phyloP scores from a whole-genome alignment of 139 green algal species.

The Chlorella vulgaris region DNA sequence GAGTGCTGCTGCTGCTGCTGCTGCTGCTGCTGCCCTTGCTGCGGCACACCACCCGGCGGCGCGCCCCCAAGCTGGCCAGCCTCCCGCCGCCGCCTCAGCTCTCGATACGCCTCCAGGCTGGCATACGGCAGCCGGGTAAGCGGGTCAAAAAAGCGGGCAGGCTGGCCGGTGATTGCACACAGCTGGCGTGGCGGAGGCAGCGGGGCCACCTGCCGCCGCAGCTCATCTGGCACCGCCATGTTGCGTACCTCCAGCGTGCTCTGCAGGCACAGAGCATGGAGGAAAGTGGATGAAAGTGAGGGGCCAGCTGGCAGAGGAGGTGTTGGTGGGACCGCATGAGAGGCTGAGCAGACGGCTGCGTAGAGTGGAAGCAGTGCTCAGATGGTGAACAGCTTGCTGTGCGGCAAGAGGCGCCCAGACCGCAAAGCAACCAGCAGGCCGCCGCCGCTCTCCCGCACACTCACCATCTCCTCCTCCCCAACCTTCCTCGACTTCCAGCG shows the following conservation, averaged over 20 bases:
- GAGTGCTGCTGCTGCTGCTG: neutral
- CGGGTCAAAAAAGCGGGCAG: conserved; percentile 59
- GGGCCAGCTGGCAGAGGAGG: neutral
- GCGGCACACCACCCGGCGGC: neutral
- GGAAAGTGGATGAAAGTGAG: neutral
- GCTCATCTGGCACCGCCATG: conserved; percentile 49
- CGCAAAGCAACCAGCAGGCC: too few species aligned
- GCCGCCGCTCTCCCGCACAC: neutral
- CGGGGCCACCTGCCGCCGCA: conserved; percentile 39
- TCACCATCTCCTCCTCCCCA: conserved; percentile 28
- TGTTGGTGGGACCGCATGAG: neutral
- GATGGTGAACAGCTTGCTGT: too few species aligned
- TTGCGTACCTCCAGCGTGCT: conserved; percentile 56
- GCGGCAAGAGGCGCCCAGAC: too few species aligned
- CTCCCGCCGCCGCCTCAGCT: conserved; percentile 28
- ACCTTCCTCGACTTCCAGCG: conserved; percentile 47
- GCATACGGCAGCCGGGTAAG: conserved; percentile 55
- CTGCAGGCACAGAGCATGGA: conserved; percentile 17
- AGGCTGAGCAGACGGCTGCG: too few species aligned
- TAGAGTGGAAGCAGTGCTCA: too few species aligned
- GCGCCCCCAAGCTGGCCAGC: neutral
- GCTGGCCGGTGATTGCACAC: conserved; percentile 50
- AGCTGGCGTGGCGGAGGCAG: neutral
- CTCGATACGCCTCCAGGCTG: conserved; percentile 45
- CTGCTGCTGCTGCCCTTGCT: neutral